Evolutionary conservation across 2,329 filamentous ascomycete species (phyloP).

Genomic region (Dothistroma pini): DNA sequence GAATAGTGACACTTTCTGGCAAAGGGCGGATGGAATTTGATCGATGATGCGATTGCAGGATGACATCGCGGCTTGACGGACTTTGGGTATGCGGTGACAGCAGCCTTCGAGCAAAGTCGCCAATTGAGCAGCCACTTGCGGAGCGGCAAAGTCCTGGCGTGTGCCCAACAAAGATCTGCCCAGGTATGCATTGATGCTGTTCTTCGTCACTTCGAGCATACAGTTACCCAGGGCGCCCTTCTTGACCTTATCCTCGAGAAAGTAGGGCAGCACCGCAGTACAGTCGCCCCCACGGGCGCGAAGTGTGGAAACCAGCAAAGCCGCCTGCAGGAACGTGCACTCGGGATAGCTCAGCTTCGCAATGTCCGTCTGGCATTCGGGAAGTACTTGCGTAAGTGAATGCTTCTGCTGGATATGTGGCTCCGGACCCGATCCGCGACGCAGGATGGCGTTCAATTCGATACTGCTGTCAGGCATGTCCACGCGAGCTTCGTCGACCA

Average conservation of each 20-base stretch:
- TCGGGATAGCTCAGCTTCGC: constrained; percentile 82
- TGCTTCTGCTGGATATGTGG: constrained; percentile 78
- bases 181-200: constrained; percentile 76
- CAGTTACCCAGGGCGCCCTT: constrained; percentile 58
- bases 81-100: constrained; percentile 87
- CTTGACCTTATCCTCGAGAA: constrained; percentile 81
- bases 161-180: constrained; percentile 67
- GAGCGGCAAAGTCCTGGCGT: constrained; percentile 78
- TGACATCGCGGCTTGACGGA: constrained; percentile 78
- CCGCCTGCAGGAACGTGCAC: constrained; percentile 85
- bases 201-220: constrained; percentile 60
- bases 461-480: constrained; percentile 95
- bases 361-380: constrained; percentile 73
- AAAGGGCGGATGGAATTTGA: constrained; percentile 83
- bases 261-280: constrained; percentile 85
- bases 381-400: constrained; percentile 68
- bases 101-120: constrained; percentile 81
- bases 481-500: constrained; percentile 83
- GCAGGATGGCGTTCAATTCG: constrained; percentile 88
- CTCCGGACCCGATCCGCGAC: constrained; percentile 77
- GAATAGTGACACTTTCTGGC: constrained; percentile 85
- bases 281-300: constrained; percentile 85
- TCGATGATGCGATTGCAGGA: constrained; percentile 83
- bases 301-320: constrained; percentile 83
- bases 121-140: constrained; percentile 84